A percentile compares a stretch with the other conserved stretches of the same genome.
These are phyloP conservation scores for Colletotrichum trifolii DNA, from an alignment of 2,329 filamentous ascomycete genomes.

Conservation along the genomic window DNA sequence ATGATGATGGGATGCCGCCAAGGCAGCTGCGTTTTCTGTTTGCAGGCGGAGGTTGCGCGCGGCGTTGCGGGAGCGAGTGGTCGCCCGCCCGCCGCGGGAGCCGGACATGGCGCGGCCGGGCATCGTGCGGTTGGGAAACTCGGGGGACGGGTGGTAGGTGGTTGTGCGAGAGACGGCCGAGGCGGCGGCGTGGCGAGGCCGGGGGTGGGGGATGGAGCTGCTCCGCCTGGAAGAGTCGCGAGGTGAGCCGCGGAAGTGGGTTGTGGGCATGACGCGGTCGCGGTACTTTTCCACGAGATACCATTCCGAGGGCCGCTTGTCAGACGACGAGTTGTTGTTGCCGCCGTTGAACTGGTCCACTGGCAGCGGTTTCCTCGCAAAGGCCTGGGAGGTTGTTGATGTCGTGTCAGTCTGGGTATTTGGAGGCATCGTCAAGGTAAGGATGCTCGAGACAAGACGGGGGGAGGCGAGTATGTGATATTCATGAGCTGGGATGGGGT, in stretches of 20 bases:
- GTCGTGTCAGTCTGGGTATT: not conserved
- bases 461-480: not conserved
- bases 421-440: constrained; percentile 15
- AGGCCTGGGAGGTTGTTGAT: constrained; percentile 45
- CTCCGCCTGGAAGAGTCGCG: constrained; percentile 23
- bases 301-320: constrained; percentile 75
- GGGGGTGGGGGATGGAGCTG: constrained; percentile 17
- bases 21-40: not conserved
- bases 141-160: constrained; percentile 39
- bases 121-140: constrained; percentile 42
- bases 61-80: constrained; percentile 39
- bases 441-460: not conserved
- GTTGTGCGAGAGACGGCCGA: constrained; percentile 33
- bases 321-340: constrained; percentile 47
- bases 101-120: constrained; percentile 47
- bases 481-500: not conserved
- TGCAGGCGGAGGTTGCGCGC: constrained; percentile 13
- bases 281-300: constrained; percentile 76
- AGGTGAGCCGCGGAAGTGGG: constrained; percentile 64
- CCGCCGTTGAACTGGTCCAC: constrained; percentile 54
- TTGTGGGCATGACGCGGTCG: constrained; percentile 86
- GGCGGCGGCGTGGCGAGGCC: constrained; percentile 32
- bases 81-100: constrained; percentile 47
- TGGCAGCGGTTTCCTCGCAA: constrained; percentile 53
- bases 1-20: constrained; percentile 6